phyloP scores from a whole-genome alignment of 106 monocot genomes.

The Hemerocallis citrina region DNA sequence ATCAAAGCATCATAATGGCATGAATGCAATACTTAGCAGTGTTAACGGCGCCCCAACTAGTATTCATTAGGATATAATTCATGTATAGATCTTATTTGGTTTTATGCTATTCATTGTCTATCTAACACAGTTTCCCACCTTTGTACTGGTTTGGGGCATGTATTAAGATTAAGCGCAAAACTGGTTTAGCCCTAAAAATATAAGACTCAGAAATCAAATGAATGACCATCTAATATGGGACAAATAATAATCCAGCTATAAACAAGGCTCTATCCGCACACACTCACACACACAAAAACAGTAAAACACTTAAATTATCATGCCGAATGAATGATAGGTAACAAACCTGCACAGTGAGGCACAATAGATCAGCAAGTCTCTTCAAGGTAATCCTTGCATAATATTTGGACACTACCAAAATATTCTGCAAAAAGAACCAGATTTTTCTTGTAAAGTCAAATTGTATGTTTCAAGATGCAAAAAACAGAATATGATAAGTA shows the following conservation, averaged over 20 bases:
- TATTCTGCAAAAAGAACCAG: constrained; percentile 59
- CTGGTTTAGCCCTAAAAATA: too few relatives aligned
- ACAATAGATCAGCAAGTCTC: constrained; percentile 81
- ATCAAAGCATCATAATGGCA: too few relatives aligned
- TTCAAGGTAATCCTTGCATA: constrained; percentile 94
- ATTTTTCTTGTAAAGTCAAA: constrained; percentile 1
- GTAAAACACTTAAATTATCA: neutral
- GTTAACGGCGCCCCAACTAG: too few relatives aligned
- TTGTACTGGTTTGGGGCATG: too few relatives aligned
- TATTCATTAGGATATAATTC: too few relatives aligned
- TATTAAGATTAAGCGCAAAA: too few relatives aligned
- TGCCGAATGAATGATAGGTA: neutral
- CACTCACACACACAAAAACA: too few relatives aligned
- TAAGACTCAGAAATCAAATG: neutral
- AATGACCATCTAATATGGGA: neutral
- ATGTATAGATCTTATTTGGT: too few relatives aligned
- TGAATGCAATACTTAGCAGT: too few relatives aligned
- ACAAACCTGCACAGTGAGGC: constrained; percentile 84
- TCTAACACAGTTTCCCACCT: too few relatives aligned
- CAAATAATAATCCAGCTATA: neutral
- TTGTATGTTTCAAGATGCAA: neutral
- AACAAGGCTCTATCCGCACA: neutral
- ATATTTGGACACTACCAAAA: constrained; percentile 95
- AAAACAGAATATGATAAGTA: neutral
- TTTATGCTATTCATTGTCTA: too few relatives aligned